Conservation (phyloP, 2,329 filamentous ascomycete genomes). For the Ascochyta pisi region DNA sequence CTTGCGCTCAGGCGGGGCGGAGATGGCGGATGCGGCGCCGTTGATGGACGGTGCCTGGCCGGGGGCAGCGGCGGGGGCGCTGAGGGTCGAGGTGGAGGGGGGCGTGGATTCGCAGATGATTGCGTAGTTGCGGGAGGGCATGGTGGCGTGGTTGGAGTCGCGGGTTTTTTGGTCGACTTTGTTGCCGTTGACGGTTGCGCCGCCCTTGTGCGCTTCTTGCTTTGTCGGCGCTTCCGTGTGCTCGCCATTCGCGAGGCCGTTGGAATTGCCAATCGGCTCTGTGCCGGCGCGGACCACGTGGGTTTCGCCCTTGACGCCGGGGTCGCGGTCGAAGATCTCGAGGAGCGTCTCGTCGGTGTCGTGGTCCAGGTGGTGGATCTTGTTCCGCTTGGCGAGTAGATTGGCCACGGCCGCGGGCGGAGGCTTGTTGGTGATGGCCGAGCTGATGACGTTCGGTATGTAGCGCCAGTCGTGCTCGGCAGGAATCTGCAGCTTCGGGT, state of each 20-base stretch:
- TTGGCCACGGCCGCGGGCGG: constrained; percentile 71
- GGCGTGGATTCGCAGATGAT: constrained; percentile 63
- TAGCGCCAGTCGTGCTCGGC: constrained; percentile 67
- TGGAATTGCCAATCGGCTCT: constrained; percentile 23
- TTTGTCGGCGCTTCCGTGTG: constrained; percentile 14
- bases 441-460: constrained; percentile 69
- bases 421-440: constrained; percentile 72
- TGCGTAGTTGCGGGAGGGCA: constrained; percentile 73
- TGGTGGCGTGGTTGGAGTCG: constrained; percentile 81
- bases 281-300: constrained; percentile 30
- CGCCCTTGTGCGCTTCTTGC: constrained; percentile 19
- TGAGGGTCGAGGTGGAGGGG: constrained; percentile 29
- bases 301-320: constrained; percentile 42
- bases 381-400: constrained; percentile 67
- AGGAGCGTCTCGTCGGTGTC: constrained; percentile 71
- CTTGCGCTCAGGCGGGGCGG: constrained; percentile 53
- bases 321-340: constrained; percentile 67
- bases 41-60: constrained; percentile 34
- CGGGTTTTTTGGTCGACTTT: constrained; percentile 64
- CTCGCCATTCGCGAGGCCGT: constrained; percentile 28
- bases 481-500: constrained; percentile 63
- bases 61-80: constrained; percentile 27
- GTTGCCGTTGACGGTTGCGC: constrained; percentile 30
- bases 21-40: constrained; percentile 38
- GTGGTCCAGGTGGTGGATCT: constrained; percentile 68